Base-by-base conservation (phyloP, 495 filamentous ascomycete species). In the Neurospora sp. region DNA sequence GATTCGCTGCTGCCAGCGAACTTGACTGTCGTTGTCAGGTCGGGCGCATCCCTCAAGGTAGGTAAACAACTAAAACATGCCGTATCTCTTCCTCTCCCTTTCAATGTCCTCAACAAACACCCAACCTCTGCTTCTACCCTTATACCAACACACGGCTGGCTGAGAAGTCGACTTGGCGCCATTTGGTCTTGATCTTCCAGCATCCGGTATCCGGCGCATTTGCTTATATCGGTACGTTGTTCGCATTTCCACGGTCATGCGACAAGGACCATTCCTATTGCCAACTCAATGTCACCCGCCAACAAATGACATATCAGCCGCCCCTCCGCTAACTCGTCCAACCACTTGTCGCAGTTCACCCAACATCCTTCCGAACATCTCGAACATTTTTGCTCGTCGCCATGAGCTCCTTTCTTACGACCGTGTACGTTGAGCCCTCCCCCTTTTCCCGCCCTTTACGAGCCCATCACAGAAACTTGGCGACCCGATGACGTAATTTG, bases 391-490 rank as follows among this genome's bases (percentile, higher is more conserved):
- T 16, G 69, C 42, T 45, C 53, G 31, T 69, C 74, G 72, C 74
- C 70, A 82, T 82, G 80, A 82, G 80, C 59, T 78, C 77, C 53
- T 81, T 82, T 74, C 75, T 82, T 10, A 81, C 79, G 4, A 82
- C 80, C 31, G 80, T 82, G 80, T 82, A 40, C 79, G 80, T 80
- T 39, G 42, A 12, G 48, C 42, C 37, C 38, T 39, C 14, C 41
- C 10, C 69, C 40, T 72, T 61, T 74, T 71, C 12, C 70, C 27
- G n/a, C 70, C 71, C 61, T 71, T 10, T n/a, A 27, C 73, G 68
- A 20, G 40, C 53, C 39, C 53, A 42, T 68, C 69, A 18, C 22
- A 20, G 39, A 40, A 71, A 70, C 74, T 74, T 69, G 70, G 59
- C 71, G 31, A 27, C 20, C 16, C 40, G 39, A 27, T 44, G 68